Percentiles rank a stretch among this genome's conserved stretches.
phyloP scores from a whole-genome alignment of 169 alveolate species.

The Eimeria nieschulzi region DNA sequence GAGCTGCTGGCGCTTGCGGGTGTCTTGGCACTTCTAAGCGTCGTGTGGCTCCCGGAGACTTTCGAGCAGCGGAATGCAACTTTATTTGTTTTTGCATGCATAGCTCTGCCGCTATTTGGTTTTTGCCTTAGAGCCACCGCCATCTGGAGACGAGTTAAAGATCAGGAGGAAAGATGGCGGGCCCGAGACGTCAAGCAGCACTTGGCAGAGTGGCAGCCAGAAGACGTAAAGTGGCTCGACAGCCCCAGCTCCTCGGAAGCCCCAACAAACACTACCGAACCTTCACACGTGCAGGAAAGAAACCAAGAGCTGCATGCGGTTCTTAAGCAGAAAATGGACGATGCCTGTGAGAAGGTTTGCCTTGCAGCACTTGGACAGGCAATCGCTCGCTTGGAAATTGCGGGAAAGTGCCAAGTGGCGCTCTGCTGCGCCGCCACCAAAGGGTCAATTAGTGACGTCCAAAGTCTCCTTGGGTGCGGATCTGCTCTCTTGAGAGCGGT shows the following conservation, averaged over 20 bases:
- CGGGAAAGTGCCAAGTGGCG: not conserved
- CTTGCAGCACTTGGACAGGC: slow-evolving; percentile 14
- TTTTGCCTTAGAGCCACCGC: not conserved
- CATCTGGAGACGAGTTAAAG: not conserved
- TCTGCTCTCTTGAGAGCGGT: no score
- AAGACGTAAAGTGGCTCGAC: slow-evolving; percentile 39
- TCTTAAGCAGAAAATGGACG: slow-evolving; percentile 4
- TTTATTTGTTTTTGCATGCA: not conserved
- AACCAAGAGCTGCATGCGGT: slow-evolving; percentile 9
- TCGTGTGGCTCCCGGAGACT: slow-evolving; percentile 9
- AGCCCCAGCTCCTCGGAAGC: not conserved
- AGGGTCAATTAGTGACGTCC: not conserved
- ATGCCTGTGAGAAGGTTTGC: slow-evolving; percentile 1
- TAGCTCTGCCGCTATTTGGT: not conserved
- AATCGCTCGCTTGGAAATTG: not conserved
- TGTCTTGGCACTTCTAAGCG: slow-evolving; percentile 2
- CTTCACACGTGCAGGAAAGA: not conserved
- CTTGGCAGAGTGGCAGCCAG: slow-evolving; percentile 11
- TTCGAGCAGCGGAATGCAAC: not conserved
- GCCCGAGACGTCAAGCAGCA: not conserved
- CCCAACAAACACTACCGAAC: not conserved
- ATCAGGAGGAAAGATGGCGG: not conserved
- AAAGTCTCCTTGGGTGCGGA: not conserved
- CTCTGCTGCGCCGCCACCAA: slow-evolving; percentile 3
- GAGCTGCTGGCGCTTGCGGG: slow-evolving; percentile 4